Base-by-base conservation (phyloP, 768 basidiomycete species). In the Ramaria sp. region DNA sequence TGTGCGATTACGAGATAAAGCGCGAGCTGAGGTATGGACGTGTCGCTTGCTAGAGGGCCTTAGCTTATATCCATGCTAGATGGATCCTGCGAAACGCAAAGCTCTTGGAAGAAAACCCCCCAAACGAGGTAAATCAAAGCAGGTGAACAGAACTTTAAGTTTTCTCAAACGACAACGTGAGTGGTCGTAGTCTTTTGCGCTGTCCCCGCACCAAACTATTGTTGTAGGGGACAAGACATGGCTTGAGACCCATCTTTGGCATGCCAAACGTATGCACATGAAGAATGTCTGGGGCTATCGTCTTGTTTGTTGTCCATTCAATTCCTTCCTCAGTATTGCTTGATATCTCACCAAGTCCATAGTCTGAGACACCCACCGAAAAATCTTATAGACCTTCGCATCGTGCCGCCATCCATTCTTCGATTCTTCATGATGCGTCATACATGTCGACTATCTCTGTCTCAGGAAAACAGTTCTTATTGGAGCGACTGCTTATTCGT, bases 201-300 rank as follows among this genome's bases (percentile, higher is more conserved):
- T 18, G 5, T 36, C 30, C 36, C 36, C 20, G 6, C 18, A 30
- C 44, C n/a, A 38, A n/a, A 16, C 48, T 4, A 36, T 25, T 34
- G 10, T 48, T 39, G 1, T 59, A 96, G 94, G 73, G 28, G 77
- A 88, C 59, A 97, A 97, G 66, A 71, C 76, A 12, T 98, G 95
- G 95, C 79, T 99, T 0, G 91, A 95, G 64, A 95, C 93, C 5
- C 96, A 99, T 65, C 69, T 98, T 18, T 98, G 93, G 91, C 95
- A 97, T 62, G 88, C 93, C 1, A 98, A 97, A 68, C 80, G 96
- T 5, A 95, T 95, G 83, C 81, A 85, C 58, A 97, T 98, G 95
- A 77, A 83, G 60, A 83, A 82, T 58, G 75, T 88, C 67, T 98
- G 93, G 93, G 91, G 90, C 0, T 91, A 90, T 65, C 77, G 90